Percentiles rank a stretch among this genome's conserved stretches.
phyloP scores from a whole-genome alignment of 2,329 filamentous ascomycete species.

The Phaeosphaeriaceae sp. region DNA sequence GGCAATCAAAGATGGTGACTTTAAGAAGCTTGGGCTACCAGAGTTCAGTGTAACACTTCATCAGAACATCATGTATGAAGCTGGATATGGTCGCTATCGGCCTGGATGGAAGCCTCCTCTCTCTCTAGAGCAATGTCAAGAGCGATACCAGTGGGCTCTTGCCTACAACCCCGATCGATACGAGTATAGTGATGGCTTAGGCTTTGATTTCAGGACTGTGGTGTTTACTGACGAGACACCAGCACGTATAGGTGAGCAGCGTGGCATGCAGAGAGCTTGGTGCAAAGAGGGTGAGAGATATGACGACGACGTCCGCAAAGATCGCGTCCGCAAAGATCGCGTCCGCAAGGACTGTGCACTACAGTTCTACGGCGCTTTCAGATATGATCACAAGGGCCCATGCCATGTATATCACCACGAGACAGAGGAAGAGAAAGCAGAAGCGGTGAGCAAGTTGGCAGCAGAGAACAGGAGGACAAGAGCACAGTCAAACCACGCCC shows the following conservation, averaged over 20 bases:
- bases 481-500: neutral
- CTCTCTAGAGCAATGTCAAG: no score
- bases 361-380: slow-evolving; percentile 3
- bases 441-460: neutral
- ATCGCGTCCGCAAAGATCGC: no score
- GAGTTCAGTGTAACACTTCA: no score
- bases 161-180: slow-evolving; percentile 6
- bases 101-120: no score
- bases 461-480: neutral
- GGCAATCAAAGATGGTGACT: no score
- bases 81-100: no score
- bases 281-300: neutral
- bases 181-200: slow-evolving; percentile 2
- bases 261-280: slow-evolving; percentile 2
- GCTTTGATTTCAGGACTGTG: slow-evolving; percentile 1
- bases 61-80: no score
- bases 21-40: no score
- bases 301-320: slow-evolving; percentile 1
- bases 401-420: slow-evolving; percentile 1
- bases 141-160: neutral
- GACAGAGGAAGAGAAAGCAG: slow-evolving; percentile 2
- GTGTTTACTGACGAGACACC: slow-evolving; percentile 9
- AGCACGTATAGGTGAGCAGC: slow-evolving; percentile 2
- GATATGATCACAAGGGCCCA: slow-evolving; percentile 2
- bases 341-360: neutral